These are phyloP conservation scores for Cryptococcus depauperatus DNA, from an alignment of 1,284 basidiomycete genomes.

Conservation along the genomic window DNA sequence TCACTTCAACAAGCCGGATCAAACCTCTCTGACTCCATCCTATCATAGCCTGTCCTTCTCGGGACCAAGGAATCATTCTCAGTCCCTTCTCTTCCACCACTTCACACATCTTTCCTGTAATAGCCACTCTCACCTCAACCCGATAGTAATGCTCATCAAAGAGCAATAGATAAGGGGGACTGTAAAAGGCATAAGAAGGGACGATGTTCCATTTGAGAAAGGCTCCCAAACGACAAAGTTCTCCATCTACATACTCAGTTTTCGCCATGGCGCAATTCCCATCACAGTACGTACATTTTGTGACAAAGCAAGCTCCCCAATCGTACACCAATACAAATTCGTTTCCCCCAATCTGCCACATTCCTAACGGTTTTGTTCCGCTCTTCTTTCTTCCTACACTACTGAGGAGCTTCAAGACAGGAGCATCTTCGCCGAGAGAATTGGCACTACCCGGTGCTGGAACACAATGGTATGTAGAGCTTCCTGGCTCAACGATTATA, in stretches of 20 bases:
- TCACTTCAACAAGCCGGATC: conserved; percentile 30
- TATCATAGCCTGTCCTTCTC: conserved; percentile 19
- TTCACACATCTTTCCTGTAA: conserved; percentile 26
- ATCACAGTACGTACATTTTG: conserved; percentile 24
- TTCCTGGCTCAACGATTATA: conserved; percentile 32
- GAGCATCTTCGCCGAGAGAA: conserved; percentile 3
- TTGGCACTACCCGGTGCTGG: conserved; percentile 17
- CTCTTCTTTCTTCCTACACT: neutral
- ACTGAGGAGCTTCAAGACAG: conserved; percentile 15
- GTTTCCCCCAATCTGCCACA: conserved; percentile 32
- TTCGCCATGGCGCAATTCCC: neutral
- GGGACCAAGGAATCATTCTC: conserved; percentile 12
- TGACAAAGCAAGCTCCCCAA: conserved; percentile 32
- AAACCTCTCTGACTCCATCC: conserved; percentile 17
- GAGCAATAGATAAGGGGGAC: conserved; percentile 24
- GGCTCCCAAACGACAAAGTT: conserved; percentile 21
- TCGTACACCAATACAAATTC: conserved; percentile 35
- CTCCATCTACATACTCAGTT: conserved; percentile 22
- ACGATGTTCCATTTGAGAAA: conserved; percentile 31
- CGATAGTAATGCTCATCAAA: conserved; percentile 25
- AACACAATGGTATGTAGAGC: conserved; percentile 22
- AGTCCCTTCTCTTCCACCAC: conserved; percentile 26
- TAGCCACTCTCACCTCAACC: conserved; percentile 27
- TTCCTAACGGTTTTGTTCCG: conserved; percentile 20
- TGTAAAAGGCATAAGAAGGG: conserved; percentile 23